Base-by-base conservation (phyloP, 2,329 filamentous ascomycete species). In the Plenodomus lindquistii region DNA sequence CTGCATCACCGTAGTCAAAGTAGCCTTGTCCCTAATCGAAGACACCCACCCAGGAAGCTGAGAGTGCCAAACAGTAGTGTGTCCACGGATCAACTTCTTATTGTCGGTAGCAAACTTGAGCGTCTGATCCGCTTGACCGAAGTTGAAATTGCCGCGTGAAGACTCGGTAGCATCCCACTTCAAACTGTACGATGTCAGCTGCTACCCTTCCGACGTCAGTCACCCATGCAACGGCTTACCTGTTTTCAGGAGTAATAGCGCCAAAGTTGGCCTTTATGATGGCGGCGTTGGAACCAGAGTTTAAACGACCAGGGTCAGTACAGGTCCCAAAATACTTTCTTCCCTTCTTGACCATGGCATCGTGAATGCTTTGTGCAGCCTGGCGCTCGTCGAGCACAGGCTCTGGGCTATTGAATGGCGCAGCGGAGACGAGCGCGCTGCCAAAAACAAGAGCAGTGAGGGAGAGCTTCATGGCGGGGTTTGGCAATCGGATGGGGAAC, bases 201-300 rank as follows among this genome's bases (percentile, higher is more conserved):
- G n/a, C n/a, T 18, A 8, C 5, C 36, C 2, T 39, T 17, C 24
- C 5, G 31, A 24, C 19, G 4, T 8, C 13, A 8, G 9, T 13
- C 16, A 22, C 10, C 13, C 8, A 17, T 8, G 4, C 21, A 16
- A 5, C 9, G 7, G 31, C 46, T 31, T 48, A 70, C 69, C 64
- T 69, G 77, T 89, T 88, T 75, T 89, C 86, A 1, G 81, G 80
- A 0, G 85, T 87, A 34, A 88, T 73, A 65, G 84, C 80, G 38
- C 85, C 85, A 54, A 87, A 88, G 70, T 86, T 76, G 40, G 78
- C 75, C 60, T 80, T 79, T 69, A 88, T 83, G 61, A 86, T 79
- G 46, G 77, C 79, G 16, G 77, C 77, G 49, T 79, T 83, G 59
- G 77, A 76, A 47, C 75, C 77, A 13, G 74, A 65, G 44, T 69